A percentile compares a stretch with the other conserved stretches of the same genome.
These are phyloP conservation scores for Neodidymelliopsis sp. DNA, from an alignment of 2,329 filamentous ascomycete genomes.

Conservation along the genomic window DNA sequence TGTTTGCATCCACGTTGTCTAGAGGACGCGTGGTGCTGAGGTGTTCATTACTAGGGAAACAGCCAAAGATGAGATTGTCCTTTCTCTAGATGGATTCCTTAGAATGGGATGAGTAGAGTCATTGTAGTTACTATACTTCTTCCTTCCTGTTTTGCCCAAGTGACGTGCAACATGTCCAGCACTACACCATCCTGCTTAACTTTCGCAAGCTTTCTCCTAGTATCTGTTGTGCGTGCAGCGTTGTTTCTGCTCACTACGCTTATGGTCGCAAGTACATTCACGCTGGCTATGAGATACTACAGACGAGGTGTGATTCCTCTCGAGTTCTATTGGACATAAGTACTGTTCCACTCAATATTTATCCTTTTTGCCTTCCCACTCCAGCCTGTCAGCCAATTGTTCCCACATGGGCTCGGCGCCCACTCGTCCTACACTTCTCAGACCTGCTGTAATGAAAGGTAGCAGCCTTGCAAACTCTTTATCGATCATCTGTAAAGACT, in stretches of 20 bases:
- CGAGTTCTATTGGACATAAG: neutral
- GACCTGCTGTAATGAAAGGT: constrained; percentile 73
- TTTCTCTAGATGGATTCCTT: no score
- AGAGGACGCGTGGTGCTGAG: no score
- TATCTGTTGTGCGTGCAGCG: neutral
- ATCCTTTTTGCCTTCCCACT: constrained; percentile 53
- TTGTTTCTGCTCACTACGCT: neutral
- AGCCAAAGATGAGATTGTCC: no score
- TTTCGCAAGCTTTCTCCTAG: neutral
- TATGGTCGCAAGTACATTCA: neutral
- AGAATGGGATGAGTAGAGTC: no score
- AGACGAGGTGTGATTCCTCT: neutral
- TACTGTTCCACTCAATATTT: neutral
- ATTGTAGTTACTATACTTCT: no score
- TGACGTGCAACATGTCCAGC: neutral
- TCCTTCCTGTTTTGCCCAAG: no score
- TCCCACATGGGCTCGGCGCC: constrained; percentile 79
- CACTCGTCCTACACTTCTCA: constrained; percentile 78
- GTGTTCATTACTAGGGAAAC: no score
- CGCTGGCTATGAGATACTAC: neutral
- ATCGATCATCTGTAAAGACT: constrained; percentile 65
- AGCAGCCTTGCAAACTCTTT: constrained; percentile 70
- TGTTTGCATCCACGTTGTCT: no score
- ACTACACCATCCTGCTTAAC: neutral
- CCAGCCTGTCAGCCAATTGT: constrained; percentile 79